These are phyloP conservation scores for Pterocarpus macrocarpus DNA, from an alignment of 306 rosid genomes.

Conservation along the genomic window DNA sequence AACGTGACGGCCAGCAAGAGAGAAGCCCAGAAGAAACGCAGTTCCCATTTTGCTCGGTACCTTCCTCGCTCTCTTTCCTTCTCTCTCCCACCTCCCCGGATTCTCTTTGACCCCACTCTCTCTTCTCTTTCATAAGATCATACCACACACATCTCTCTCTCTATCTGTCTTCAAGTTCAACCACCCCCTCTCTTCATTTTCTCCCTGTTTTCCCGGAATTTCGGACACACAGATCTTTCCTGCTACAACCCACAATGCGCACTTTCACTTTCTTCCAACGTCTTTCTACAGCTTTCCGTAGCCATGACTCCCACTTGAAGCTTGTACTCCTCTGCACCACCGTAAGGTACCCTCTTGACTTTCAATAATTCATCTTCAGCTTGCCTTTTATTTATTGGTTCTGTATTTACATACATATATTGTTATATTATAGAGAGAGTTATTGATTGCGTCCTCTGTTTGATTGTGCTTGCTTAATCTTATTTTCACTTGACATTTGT, in stretches of 20 bases:
- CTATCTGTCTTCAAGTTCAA: too few relatives aligned
- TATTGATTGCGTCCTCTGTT: not conserved
- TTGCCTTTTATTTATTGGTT: not conserved
- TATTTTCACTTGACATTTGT: not conserved
- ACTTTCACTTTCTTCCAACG: conserved; percentile 55
- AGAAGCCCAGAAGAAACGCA: conserved; percentile 19
- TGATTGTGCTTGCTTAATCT: conserved; percentile 1
- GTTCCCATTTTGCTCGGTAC: not conserved
- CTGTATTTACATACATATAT: not conserved
- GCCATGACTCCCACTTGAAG: conserved; percentile 67
- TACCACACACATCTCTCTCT: too few relatives aligned
- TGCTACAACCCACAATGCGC: conserved; percentile 52
- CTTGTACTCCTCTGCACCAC: conserved; percentile 75
- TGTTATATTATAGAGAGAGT: too few relatives aligned
- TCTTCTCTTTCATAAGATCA: not conserved
- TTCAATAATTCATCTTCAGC: not conserved
- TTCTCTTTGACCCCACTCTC: conserved; percentile 36
- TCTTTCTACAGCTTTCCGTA: conserved; percentile 62
- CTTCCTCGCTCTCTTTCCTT: not conserved
- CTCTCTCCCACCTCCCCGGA: conserved; percentile 48
- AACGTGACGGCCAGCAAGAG: not conserved
- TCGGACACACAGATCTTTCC: conserved; percentile 47
- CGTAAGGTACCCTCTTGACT: conserved; percentile 64
- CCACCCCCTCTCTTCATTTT: not conserved
- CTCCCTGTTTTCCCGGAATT: conserved; percentile 18